These are phyloP conservation scores for Scedosporium apiospermum DNA, from an alignment of 2,329 filamentous ascomycete species.

Conservation along the genomic window DNA sequence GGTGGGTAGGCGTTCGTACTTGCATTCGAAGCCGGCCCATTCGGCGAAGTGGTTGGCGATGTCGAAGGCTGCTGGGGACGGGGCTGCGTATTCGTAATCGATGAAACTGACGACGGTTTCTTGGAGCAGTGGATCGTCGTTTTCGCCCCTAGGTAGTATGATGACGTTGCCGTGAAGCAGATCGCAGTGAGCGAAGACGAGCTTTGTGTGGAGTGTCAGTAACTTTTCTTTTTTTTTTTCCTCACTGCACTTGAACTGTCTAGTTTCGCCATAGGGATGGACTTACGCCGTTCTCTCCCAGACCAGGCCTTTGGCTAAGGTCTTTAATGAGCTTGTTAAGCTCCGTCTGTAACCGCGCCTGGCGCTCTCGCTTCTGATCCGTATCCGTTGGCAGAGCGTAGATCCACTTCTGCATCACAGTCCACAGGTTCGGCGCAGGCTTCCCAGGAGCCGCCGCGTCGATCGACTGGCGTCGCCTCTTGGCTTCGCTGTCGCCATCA, in stretches of 20 bases:
- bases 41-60: slow-evolving; percentile 97
- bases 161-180: slow-evolving; percentile 96
- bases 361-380: slow-evolving; percentile 57
- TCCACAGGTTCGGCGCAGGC: slow-evolving; percentile 82
- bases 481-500: slow-evolving; percentile 21
- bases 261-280: too few species aligned
- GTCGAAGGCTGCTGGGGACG: slow-evolving; percentile 90
- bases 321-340: slow-evolving; percentile 59
- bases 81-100: slow-evolving; percentile 96
- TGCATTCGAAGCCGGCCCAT: slow-evolving; percentile 95
- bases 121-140: slow-evolving; percentile 15
- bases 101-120: slow-evolving; percentile 65
- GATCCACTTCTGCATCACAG: slow-evolving; percentile 94
- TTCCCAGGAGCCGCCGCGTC: slow-evolving; percentile 52
- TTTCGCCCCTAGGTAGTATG: slow-evolving; percentile 39
- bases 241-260: too few species aligned
- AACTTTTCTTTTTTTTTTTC: background rate
- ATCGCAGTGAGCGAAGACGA: slow-evolving; percentile 93
- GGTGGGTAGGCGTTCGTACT: slow-evolving; percentile 75
- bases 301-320: slow-evolving; percentile 66
- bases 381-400: slow-evolving; percentile 68
- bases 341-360: slow-evolving; percentile 63
- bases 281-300: slow-evolving; percentile 66
- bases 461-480: slow-evolving; percentile 22
- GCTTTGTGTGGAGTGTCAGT: slow-evolving; percentile 31